Evolutionary conservation across 805 yeast genomes (phyloP).

Genomic region (Wickerhamiella qilinensis): DNA sequence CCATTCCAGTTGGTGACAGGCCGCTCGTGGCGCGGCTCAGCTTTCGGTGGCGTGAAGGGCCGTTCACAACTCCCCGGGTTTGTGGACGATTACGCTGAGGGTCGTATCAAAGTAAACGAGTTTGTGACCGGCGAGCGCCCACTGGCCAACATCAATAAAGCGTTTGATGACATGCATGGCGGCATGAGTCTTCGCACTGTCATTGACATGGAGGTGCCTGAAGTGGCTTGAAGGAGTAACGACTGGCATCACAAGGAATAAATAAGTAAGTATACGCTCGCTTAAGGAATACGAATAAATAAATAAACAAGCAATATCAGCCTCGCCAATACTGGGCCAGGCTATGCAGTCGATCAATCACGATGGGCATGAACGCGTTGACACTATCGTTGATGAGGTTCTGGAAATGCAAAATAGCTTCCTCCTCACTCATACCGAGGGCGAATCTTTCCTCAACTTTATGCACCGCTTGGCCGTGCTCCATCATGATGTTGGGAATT

Average conservation of each 20-base stretch:
- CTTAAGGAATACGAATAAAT: too few species aligned
- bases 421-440: conserved; percentile 86
- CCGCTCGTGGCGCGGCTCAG: conserved; percentile 97
- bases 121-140: conserved; percentile 83
- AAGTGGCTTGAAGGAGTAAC: too few species aligned
- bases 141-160: conserved; percentile 64
- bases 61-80: conserved; percentile 86
- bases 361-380: conserved; percentile 82
- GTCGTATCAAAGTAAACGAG: conserved; percentile 78
- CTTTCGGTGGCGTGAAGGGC: conserved; percentile 99
- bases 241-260: too few species aligned
- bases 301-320: conserved; percentile 18
- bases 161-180: conserved; percentile 86
- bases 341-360: conserved; percentile 86
- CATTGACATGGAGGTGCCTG: conserved; percentile 7
- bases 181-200: conserved; percentile 95
- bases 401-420: conserved; percentile 89
- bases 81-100: conserved; percentile 70
- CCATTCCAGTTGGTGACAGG: conserved; percentile 99
- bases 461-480: conserved; percentile 71
- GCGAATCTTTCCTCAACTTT: conserved; percentile 91
- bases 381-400: conserved; percentile 88
- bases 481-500: conserved; percentile 76
- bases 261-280: too few species aligned
- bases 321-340: conserved; percentile 98